Percentiles rank a stretch among this genome's conserved stretches.
phyloP scores from a whole-genome alignment of 2,329 filamentous ascomycete genomes.

The Aspergillus floridensis region DNA sequence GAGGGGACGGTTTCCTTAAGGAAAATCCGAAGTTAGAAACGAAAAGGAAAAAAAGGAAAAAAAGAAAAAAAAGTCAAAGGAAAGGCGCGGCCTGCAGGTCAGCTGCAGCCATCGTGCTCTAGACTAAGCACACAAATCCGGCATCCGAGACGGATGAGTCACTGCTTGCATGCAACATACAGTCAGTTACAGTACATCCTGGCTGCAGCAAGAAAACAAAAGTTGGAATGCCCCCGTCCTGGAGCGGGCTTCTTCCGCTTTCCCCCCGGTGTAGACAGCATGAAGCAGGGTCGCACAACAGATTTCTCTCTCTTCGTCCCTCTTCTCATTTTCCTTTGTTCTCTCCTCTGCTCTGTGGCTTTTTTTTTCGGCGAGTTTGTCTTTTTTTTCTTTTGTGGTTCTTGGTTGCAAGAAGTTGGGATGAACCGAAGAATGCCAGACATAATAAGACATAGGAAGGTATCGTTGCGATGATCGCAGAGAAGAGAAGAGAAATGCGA shows the following conservation, averaged over 20 bases:
- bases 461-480: not conserved
- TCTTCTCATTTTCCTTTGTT: not conserved
- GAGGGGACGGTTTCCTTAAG: not conserved
- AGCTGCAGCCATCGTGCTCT: not conserved
- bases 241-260: not conserved
- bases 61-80: too few species aligned
- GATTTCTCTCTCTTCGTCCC: not conserved
- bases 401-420: not conserved
- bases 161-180: not conserved
- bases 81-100: not conserved
- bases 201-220: not conserved
- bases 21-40: not conserved
- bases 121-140: not conserved
- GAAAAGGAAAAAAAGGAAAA: too few species aligned
- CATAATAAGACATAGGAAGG: not conserved
- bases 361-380: not conserved
- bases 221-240: too few species aligned
- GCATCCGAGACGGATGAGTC: not conserved
- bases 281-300: not conserved
- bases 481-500: not conserved
- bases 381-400: not conserved
- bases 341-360: not conserved
- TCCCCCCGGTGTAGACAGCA: not conserved
- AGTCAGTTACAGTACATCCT: not conserved
- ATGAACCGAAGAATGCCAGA: not conserved